Evolutionary conservation across 208 protist species (phyloP).

Genomic region (Polymyxa betae): DNA sequence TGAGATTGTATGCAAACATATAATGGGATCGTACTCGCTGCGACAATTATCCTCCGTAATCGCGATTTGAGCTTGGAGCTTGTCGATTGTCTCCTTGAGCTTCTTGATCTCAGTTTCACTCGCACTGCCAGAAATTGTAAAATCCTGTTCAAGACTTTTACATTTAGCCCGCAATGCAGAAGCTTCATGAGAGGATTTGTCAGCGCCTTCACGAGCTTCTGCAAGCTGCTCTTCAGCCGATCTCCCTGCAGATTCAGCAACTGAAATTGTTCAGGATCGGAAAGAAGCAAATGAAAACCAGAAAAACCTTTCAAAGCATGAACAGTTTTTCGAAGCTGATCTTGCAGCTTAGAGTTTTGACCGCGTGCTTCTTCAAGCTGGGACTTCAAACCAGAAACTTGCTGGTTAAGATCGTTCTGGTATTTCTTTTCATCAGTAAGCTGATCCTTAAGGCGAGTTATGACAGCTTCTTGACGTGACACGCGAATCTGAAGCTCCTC

Average conservation of each 20-base stretch:
- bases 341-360: neutral
- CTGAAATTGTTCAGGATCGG: neutral
- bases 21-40: neutral
- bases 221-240: constrained; percentile 19
- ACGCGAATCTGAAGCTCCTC: constrained; percentile 48
- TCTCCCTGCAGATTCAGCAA: neutral
- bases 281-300: neutral
- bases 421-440: constrained; percentile 37
- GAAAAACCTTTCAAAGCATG: neutral
- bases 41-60: constrained; percentile 10
- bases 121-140: neutral
- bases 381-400: neutral
- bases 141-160: constrained; percentile 37
- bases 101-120: neutral
- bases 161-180: constrained; percentile 4
- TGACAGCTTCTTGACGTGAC: neutral
- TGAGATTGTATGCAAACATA: neutral
- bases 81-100: neutral
- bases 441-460: constrained; percentile 15
- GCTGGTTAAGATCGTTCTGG: neutral
- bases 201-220: neutral
- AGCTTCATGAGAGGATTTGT: constrained; percentile 29
- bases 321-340: neutral
- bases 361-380: neutral
- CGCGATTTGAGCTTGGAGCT: neutral